Conservation (phyloP, 441 rosid genomes). For the Macaranga tanarius region DNA sequence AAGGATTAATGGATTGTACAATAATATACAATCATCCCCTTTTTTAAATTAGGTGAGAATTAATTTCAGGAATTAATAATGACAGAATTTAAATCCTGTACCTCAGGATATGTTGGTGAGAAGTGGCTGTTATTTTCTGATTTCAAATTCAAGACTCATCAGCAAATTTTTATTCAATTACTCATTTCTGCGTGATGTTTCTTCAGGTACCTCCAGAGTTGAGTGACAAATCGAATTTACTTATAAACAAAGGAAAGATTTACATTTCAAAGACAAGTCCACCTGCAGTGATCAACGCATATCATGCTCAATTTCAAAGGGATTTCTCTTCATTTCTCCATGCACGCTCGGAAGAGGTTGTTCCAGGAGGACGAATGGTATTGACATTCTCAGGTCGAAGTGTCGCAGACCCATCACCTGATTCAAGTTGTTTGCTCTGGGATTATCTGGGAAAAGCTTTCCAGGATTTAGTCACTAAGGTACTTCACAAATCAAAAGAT, state of each 20-base stretch:
- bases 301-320: constrained; percentile 34
- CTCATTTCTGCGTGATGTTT: not conserved
- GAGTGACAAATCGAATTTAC: constrained; percentile 14
- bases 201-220: constrained; percentile 42
- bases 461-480: constrained; percentile 44
- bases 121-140: constrained; percentile 7
- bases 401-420: constrained; percentile 30
- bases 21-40: too few relatives aligned
- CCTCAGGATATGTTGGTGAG: too few relatives aligned
- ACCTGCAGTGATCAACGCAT: constrained; percentile 31
- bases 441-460: constrained; percentile 50
- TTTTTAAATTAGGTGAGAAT: too few relatives aligned
- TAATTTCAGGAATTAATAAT: too few relatives aligned
- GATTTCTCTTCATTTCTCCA: constrained; percentile 42
- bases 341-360: constrained; percentile 34
- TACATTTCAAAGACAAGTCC: constrained; percentile 49
- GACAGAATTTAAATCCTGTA: too few relatives aligned
- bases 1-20: too few relatives aligned
- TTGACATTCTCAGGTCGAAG: constrained; percentile 37
- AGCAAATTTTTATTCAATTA: too few relatives aligned
- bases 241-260: constrained; percentile 46
- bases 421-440: constrained; percentile 41
- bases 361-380: constrained; percentile 40
- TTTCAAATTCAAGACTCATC: too few relatives aligned
- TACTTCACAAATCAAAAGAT: not conserved